Base-by-base conservation (phyloP, 208 protist genomes). In the Acanthamoeba triangularis region DNA sequence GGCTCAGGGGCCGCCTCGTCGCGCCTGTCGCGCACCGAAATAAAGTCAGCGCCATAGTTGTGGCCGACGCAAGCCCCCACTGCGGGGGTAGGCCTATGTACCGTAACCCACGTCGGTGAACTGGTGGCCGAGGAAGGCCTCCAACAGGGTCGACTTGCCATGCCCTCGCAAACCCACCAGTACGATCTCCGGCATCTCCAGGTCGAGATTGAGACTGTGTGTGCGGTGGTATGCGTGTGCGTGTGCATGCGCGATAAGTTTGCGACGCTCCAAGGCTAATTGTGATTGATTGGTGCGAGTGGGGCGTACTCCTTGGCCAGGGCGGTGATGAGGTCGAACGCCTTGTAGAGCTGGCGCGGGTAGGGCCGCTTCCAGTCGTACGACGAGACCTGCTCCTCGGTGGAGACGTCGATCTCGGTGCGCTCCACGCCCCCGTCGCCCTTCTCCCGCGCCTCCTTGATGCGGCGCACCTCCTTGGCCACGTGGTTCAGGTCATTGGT, bases 51-150 rank as follows among this genome's bases (percentile, higher is more conserved):
- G n/a, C n/a, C n/a, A n/a, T n/a, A n/a, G n/a, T n/a, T n/a, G n/a
- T n/a, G n/a, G n/a, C n/a, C n/a, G n/a, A n/a, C n/a, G n/a, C n/a
- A n/a, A n/a, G n/a, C n/a, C n/a, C n/a, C n/a, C n/a, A n/a, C n/a
- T n/a, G n/a, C n/a, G n/a, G n/a, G n/a, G n/a, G n/a, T n/a, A n/a
- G n/a, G n/a, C n/a, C n/a, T n/a, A n/a, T n/a, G 72, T 95, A 69
- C 91, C 59, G 35, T 90, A 95, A 44, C 92, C 92, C 69, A 85
- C 69, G 33, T 95, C 65, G 49, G 74, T 95, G 92, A 95, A 95
- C 28, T 37, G 52, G 33, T 92, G 94, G 20, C 94, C 94, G 67
- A 95, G 65, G 80, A 95, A 78, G 28, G 72, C 65, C 80, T 95
- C 94, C 28, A 95, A 23, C 18, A 95, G 82, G 33, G 94, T 78